Evolutionary conservation across 1,284 basidiomycete genomes (phyloP).

Genomic region (Omphalotus olearius): DNA sequence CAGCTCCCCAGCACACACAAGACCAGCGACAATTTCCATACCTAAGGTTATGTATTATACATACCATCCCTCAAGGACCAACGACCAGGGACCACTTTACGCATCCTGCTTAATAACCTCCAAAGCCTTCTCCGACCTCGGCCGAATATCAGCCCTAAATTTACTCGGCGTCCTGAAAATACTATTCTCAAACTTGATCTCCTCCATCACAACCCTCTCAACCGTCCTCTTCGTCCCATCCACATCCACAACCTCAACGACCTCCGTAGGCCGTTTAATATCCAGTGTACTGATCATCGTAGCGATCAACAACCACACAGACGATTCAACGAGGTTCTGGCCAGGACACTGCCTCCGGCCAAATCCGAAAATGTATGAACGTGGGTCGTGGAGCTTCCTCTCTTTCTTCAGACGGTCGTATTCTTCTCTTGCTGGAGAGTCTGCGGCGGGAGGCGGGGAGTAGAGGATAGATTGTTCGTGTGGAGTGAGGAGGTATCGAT

Average conservation of each 20-base stretch:
- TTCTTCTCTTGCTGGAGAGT: neutral
- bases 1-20: too few species aligned
- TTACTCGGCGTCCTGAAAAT: constrained; percentile 9
- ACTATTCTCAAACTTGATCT: constrained; percentile 11
- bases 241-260: constrained; percentile 5
- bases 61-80: too few species aligned
- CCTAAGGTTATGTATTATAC: too few species aligned
- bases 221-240: neutral
- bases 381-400: constrained; percentile 11
- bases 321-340: constrained; percentile 12
- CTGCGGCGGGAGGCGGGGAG: neutral
- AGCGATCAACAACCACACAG: constrained; percentile 12
- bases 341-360: constrained; percentile 14
- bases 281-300: constrained; percentile 5
- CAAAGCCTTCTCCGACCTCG: constrained; percentile 11
- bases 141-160: constrained; percentile 14
- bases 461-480: constrained; percentile 7
- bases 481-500: constrained; percentile 12
- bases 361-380: constrained; percentile 13
- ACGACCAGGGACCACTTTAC: neutral
- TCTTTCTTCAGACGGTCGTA: constrained; percentile 1
- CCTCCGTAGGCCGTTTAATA: constrained; percentile 1
- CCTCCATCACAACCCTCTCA: neutral
- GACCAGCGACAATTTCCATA: too few species aligned
- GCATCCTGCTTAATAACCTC: constrained; percentile 2